Conservation (phyloP, 2,329 filamentous ascomycete species). For the Fusarium euwallaceae region DNA sequence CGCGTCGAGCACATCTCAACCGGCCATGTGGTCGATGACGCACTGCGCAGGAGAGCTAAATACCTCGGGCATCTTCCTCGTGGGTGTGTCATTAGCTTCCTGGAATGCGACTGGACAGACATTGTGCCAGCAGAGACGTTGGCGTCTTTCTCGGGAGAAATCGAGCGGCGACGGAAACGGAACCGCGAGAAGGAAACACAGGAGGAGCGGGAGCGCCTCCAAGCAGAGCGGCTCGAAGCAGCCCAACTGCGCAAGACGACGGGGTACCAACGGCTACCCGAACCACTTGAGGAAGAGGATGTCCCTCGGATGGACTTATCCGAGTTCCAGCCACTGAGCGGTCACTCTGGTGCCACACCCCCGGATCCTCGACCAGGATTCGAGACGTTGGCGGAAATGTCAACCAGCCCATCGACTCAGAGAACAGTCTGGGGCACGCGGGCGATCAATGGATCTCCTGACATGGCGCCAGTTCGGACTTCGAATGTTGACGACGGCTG, state of each 20-base stretch:
- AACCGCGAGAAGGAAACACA: conserved; percentile 86
- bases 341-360: conserved; percentile 64
- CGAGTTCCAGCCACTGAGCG: conserved; percentile 75
- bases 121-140: conserved; percentile 82
- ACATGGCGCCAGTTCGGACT: conserved; percentile 55
- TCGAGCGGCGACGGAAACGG: conserved; percentile 79
- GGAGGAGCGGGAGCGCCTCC: conserved; percentile 86
- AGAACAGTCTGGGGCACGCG: conserved; percentile 95
- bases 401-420: conserved; percentile 81
- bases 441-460: conserved; percentile 72
- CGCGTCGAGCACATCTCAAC: conserved; percentile 91
- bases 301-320: conserved; percentile 62
- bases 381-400: conserved; percentile 79
- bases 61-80: conserved; percentile 89
- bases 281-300: conserved; percentile 55
- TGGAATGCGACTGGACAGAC: conserved; percentile 96
- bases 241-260: conserved; percentile 71
- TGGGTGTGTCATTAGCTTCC: conserved; percentile 90
- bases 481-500: conserved; percentile 78
- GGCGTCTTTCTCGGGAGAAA: conserved; percentile 80
- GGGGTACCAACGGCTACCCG: conserved; percentile 55
- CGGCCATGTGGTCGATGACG: conserved; percentile 88
- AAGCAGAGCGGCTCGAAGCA: conserved; percentile 85
- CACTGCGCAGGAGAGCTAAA: conserved; percentile 84
- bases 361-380: conserved; percentile 73